Evolutionary conservation across 139 green algal species (phyloP), one percentile per base, ranked within the genome.

Genomic region (Spirogloea muscicola): DNA sequence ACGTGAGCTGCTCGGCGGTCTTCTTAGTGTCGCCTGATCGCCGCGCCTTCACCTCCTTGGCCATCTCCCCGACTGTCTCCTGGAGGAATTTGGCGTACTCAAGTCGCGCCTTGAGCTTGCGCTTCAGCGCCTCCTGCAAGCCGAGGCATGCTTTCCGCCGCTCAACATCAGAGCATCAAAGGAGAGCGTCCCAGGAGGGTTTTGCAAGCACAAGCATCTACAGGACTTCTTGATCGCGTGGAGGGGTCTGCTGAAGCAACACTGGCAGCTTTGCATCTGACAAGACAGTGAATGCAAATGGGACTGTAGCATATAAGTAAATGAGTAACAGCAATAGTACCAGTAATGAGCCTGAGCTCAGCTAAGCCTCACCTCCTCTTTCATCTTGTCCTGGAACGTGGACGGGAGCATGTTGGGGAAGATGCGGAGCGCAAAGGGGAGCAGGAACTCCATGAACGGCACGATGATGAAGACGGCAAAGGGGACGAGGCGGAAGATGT

Each of bases 391-490:
- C 60, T 88, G 60, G 68, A 97, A 99, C 2, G 95, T 99, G 70
- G 86, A 93, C 43, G 95, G 95, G 64, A 99, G 90, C 94, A 99
- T 97, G 88, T 98, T 98, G 62, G 95, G 95, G 86, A 99, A 99
- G 16, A 99, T 69, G 63, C 87, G 89, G 60, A 99, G 86, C 66
- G 91, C 87, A 13, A 99, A 69, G 10, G 95, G 95, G 69, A 99
- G 87, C 48, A 93, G 77, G 6, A 99, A 83, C 86, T 99, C 95
- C 89, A 98, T 91, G 77, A 99, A 97, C 33, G 95, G 95, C 2
- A 99, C 80, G 3, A 96, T 68, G 29, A 87, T 42, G 41, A 87
- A 85, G 25, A 79, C 42, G 21, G 58, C 44, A 10, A 87, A 81
- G 3, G 82, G 82, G 13, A 87, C 78, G 1, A 87, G 52, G 6